Conservation (phyloP, 208 protist species). For the Trypanosoma vivax region DNA sequence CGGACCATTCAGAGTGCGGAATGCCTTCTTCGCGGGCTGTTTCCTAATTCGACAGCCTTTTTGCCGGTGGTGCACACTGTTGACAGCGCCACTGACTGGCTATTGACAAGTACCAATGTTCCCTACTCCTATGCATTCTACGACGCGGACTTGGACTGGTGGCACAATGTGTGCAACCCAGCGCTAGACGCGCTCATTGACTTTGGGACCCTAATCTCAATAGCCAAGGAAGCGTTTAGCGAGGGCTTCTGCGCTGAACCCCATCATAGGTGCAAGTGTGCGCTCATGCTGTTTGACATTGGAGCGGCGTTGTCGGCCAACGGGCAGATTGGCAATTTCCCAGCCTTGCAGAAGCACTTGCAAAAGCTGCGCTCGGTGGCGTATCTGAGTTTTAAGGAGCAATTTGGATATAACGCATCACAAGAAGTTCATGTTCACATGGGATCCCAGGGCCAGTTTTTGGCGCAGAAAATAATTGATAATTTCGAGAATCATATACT, state of each 20-base stretch:
- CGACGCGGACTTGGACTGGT: constrained; percentile 2
- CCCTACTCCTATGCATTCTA: constrained; percentile 14
- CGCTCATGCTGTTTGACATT: constrained; percentile 44
- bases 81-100: constrained; percentile 6
- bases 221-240: constrained; percentile 29
- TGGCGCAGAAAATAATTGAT: constrained; percentile 31
- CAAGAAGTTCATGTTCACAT: constrained; percentile 33
- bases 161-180: constrained; percentile 7
- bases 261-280: constrained; percentile 34
- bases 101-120: constrained; percentile 23
- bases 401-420: constrained; percentile 41
- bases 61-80: constrained; percentile 54
- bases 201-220: constrained; percentile 17
- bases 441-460: constrained; percentile 41
- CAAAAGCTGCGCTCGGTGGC: constrained; percentile 28
- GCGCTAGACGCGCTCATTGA: constrained; percentile 18
- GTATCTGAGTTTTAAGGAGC: constrained; percentile 13
- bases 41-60: constrained; percentile 21
- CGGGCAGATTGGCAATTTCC: constrained; percentile 7
- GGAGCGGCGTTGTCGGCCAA: constrained; percentile 30
- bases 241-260: constrained; percentile 31
- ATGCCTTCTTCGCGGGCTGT: constrained; percentile 28
- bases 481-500: constrained; percentile 35
- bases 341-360: constrained; percentile 23
- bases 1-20: constrained; percentile 39